Percentiles rank a stretch among this genome's conserved stretches.
These are phyloP conservation scores for Dactylonectria estremocensis DNA, from an alignment of 2,329 filamentous ascomycete species.

Conservation along the genomic window DNA sequence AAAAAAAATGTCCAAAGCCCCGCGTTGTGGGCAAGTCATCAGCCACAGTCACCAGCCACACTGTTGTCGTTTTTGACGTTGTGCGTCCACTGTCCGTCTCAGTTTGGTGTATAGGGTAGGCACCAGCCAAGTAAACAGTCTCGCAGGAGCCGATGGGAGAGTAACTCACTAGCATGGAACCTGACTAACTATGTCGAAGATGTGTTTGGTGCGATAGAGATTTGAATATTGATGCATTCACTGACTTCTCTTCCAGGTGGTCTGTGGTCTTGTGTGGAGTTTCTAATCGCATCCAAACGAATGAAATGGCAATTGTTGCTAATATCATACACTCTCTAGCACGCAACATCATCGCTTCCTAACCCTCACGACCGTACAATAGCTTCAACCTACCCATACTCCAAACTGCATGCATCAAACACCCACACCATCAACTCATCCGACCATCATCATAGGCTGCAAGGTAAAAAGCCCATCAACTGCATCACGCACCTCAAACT, in stretches of 20 bases:
- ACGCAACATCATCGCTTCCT: not conserved
- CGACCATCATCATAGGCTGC: slow-evolving; percentile 31
- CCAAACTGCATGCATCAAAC: not conserved
- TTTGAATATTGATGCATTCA: too few species aligned
- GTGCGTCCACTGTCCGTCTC: not conserved
- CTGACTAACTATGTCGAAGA: not conserved
- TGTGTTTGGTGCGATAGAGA: not conserved
- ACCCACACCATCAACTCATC: not conserved
- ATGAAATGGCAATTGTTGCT: not conserved
- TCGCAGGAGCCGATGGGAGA: not conserved
- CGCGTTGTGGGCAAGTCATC: slow-evolving; percentile 46
- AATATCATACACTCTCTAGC: not conserved
- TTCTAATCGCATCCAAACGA: not conserved
- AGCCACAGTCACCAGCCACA: slow-evolving; percentile 45
- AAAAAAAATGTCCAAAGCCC: slow-evolving; percentile 52
- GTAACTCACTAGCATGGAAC: not conserved
- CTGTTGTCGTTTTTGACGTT: not conserved
- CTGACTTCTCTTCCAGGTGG: not conserved
- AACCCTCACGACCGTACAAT: slow-evolving; percentile 11
- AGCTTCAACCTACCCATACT: slow-evolving; percentile 18
- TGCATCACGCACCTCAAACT: slow-evolving; percentile 83
- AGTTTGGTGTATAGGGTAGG: slow-evolving; percentile 23
- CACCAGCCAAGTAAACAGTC: too few species aligned
- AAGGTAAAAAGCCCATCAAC: slow-evolving; percentile 72
- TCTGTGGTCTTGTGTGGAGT: not conserved